Conservation (phyloP, 208 protist species). For the Leishmania braziliensis region DNA sequence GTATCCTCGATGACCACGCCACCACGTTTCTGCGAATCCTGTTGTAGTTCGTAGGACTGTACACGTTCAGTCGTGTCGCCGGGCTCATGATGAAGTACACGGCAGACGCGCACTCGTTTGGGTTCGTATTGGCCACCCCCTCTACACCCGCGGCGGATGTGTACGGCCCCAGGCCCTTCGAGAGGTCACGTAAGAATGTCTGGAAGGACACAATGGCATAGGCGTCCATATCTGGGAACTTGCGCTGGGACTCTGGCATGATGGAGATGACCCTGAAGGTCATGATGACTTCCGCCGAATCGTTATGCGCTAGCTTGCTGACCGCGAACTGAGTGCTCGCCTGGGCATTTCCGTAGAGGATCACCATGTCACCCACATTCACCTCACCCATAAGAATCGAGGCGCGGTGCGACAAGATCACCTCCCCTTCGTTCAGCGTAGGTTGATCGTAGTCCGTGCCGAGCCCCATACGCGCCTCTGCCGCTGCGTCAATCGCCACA, state of each 20-base stretch:
- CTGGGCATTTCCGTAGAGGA: constrained; percentile 29
- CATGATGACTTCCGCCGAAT: constrained; percentile 26
- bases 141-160: not conserved
- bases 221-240: constrained; percentile 33
- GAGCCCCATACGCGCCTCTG: constrained; percentile 45
- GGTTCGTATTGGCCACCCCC: constrained; percentile 26
- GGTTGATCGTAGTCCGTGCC: constrained; percentile 25
- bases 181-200: constrained; percentile 24
- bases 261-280: constrained; percentile 31
- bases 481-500: constrained; percentile 27
- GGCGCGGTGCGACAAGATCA: constrained; percentile 26
- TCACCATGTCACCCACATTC: constrained; percentile 32
- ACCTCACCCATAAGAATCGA: constrained; percentile 27
- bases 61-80: constrained; percentile 28
- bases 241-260: constrained; percentile 16
- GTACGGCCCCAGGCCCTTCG: constrained; percentile 30
- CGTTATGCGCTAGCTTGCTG: not conserved
- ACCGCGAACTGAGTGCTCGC: constrained; percentile 21
- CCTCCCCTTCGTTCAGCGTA: not conserved
- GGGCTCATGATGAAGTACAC: constrained; percentile 63
- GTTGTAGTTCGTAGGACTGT: constrained; percentile 52
- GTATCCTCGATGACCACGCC: constrained; percentile 45
- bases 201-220: constrained; percentile 42
- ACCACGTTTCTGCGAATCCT: constrained; percentile 51
- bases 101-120: constrained; percentile 35